Base-by-base conservation (phyloP, 257 asterid species). In the Euphrasia confusa region DNA sequence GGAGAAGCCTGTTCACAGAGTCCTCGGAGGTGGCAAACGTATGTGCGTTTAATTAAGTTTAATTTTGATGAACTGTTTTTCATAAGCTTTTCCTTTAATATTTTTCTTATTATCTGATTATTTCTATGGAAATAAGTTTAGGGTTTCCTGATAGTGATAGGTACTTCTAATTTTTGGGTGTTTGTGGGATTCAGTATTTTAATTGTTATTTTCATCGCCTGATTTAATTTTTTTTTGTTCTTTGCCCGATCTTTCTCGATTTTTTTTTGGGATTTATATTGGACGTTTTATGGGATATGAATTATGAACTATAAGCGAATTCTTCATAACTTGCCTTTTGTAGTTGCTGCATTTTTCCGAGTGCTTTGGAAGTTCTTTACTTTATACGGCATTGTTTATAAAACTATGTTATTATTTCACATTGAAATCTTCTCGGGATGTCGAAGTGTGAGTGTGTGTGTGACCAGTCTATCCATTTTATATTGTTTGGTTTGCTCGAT, bases 21-120 rank as follows among this genome's bases (percentile, higher is more conserved):
- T 86, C 58, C 79, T 91, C 35, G 98, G 98, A 13, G 95, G 95
- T 54, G 95, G 95, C 52, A 83, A 86, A 77, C 71, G 96, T 91
- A 75, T 17, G 84, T 76, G 3, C 11, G 27, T 49, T 49, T 8
- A 7, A 15, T 10, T 17, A 15, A 15, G 21, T 18, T 1, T 15
- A 64, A 64, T 18, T 5, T 40, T 37, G 42, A 10, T 45, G 6
- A 56, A 5, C 6, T 4, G 10, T 33, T 14, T 7, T 21, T 4
- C 12, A 32, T 8, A 17, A 33, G 6, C 21, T 60, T 7, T 0
- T 6, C 13, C 9, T 8, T 3, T 37, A 37, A 37, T 8, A 10
- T 37, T 2, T 8, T 7, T 37, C 42, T 37, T 2, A 37, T 37
- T 3, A 21, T 21, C 12, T 55, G 12, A 52, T 18, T 5, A 18